Evolutionary conservation across 306 rosid genomes (phyloP).

Genomic region (Cucurbita maxima): DNA sequence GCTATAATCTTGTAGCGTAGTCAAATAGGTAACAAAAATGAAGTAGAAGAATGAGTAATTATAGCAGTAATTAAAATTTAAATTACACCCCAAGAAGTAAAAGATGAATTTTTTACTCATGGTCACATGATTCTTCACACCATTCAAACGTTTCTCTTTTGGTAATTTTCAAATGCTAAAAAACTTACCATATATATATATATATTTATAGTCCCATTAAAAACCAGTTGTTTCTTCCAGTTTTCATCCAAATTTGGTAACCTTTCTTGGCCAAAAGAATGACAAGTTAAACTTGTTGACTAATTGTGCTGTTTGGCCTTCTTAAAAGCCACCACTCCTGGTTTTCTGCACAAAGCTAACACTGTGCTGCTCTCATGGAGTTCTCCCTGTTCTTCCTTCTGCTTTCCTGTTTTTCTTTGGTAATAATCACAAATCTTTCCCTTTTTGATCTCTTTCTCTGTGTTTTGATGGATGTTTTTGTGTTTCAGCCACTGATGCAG

Average conservation of each 20-base stretch:
- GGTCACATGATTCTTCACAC: neutral
- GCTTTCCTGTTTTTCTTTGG: neutral
- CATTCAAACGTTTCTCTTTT: neutral
- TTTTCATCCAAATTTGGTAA: neutral
- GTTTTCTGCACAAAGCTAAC: neutral
- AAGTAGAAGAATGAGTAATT: no score
- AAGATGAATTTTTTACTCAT: neutral
- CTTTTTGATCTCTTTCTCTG: neutral
- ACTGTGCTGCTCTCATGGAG: neutral
- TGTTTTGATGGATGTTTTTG: neutral
- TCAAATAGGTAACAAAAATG: no score
- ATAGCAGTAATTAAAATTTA: neutral
- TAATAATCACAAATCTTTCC: neutral
- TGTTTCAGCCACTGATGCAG: slow-evolving; percentile 32
- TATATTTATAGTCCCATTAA: neutral
- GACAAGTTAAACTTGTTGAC: neutral
- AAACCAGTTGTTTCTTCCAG: neutral
- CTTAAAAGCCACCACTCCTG: neutral
- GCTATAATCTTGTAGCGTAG: no score
- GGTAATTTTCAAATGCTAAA: neutral
- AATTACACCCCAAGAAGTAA: neutral
- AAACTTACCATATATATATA: neutral
- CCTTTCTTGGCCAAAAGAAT: neutral
- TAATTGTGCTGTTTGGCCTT: neutral
- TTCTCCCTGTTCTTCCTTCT: neutral